Evolutionary conservation across 768 basidiomycete species (phyloP), one percentile per base, ranked within the genome.

Genomic region (Lactifluus echinatus): DNA sequence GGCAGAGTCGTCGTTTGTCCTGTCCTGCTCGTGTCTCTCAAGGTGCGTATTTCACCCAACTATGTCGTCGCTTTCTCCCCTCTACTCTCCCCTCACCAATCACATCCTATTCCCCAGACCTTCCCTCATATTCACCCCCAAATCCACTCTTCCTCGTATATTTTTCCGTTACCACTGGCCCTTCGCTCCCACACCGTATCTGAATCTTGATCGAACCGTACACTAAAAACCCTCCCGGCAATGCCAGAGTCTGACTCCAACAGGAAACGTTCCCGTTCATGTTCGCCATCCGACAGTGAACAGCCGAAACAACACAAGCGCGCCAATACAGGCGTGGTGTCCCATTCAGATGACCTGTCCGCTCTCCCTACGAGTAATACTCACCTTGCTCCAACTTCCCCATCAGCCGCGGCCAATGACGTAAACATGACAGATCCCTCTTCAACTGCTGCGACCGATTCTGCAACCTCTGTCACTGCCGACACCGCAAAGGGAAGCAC

Each of bases 211-310:
- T 50, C 54, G 57, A 53, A 17, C 56, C 57, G 43, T 56, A 45
- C 53, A 53, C 61, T 63, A 53, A 59, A 63, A 49, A 78, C 36
- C 79, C 29, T 3, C 33, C 79, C 78, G 78, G 81, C 78, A 72
- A 89, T 88, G 87, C 83, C 85, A 88, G 87, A 89, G 79, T 79
- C 81, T 77, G 87, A 89, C 76, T 77, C 79, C 64, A 87, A 77
- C 71, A 85, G 88, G 74, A 91, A 91, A 74, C 81, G 89, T 67
- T 91, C 89, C 65, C 81, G 89, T 66, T 91, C 89, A 65, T 89
- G 89, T 69, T 91, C 89, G 52, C 84, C 87, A 57, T 89, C 87
- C 42, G 86, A 88, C 74, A 79, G 76, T 70, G 88, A 89, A 67
- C 78, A 84, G 67, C 83, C 83, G 68, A 89, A 90, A 74, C 79